Evolutionary conservation across 2,329 filamentous ascomycete species (phyloP).

Genomic region (Colletotrichum zoysiae): DNA sequence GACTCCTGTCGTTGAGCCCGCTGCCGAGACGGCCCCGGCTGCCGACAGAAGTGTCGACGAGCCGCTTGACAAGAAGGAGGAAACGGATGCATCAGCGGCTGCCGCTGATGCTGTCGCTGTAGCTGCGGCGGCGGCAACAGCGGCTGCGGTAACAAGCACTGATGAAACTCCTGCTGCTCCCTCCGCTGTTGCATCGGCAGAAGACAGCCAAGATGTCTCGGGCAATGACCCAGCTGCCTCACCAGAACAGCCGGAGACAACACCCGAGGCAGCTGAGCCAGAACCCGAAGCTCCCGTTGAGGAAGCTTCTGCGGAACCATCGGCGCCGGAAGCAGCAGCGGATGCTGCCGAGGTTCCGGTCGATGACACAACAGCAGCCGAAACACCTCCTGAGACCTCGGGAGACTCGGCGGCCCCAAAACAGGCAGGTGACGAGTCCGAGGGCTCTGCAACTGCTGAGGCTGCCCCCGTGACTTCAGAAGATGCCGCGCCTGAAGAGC

Average conservation of each 20-base stretch:
- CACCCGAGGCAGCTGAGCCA: background rate
- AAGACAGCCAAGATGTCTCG: background rate
- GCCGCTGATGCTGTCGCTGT: slow-evolving; percentile 10
- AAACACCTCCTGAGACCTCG: background rate
- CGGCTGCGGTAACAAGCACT: background rate
- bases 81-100: background rate
- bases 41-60: slow-evolving; percentile 5
- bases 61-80: slow-evolving; percentile 15
- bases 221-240: background rate
- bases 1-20: background rate
- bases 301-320: background rate
- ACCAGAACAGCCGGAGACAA: background rate
- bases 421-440: background rate
- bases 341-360: background rate
- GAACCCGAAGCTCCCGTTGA: background rate
- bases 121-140: background rate
- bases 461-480: background rate
- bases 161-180: background rate
- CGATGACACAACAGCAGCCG: background rate
- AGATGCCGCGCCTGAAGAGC: background rate
- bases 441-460: background rate
- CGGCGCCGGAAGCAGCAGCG: background rate
- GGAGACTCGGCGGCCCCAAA: background rate
- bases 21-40: background rate
- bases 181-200: background rate